Conservation (phyloP, 1,139 yeast species). For the Debaryomyces sp. region DNA sequence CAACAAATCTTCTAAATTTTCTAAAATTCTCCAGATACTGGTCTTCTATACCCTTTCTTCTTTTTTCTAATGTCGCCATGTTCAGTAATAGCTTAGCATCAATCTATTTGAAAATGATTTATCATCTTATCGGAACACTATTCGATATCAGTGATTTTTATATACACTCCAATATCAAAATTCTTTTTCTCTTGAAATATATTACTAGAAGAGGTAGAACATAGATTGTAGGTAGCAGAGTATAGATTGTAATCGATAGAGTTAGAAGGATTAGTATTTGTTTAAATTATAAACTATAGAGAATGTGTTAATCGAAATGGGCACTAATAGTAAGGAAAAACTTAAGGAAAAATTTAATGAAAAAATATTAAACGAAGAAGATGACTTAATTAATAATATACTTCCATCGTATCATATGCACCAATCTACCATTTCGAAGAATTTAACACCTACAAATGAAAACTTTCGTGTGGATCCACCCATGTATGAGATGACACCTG, state of each 20-base stretch:
- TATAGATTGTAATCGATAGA: neutral
- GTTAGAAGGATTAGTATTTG: neutral
- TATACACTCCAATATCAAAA: constrained; percentile 2
- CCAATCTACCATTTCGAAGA: constrained; percentile 45
- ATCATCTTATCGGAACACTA: neutral
- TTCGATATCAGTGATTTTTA: neutral
- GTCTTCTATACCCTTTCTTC: neutral
- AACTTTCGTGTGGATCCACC: constrained; percentile 49
- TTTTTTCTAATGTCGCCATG: neutral
- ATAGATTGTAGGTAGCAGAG: neutral
- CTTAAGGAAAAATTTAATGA: neutral
- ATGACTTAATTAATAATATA: constrained; percentile 41
- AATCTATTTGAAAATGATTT: neutral
- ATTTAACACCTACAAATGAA: constrained; percentile 41
- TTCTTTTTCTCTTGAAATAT: neutral
- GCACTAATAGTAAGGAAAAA: neutral
- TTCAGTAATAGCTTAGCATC: neutral
- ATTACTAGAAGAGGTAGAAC: neutral
- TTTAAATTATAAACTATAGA: neutral
- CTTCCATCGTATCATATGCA: constrained; percentile 52
- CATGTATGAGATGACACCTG: constrained; percentile 42
- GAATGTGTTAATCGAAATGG: neutral
- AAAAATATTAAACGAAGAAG: constrained; percentile 20
- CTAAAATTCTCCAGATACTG: neutral
- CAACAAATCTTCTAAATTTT: neutral